A percentile compares a stretch with the other conserved stretches of the same genome.
phyloP scores from a whole-genome alignment of 2,329 filamentous ascomycete species.

The Ustilaginoidea virens region DNA sequence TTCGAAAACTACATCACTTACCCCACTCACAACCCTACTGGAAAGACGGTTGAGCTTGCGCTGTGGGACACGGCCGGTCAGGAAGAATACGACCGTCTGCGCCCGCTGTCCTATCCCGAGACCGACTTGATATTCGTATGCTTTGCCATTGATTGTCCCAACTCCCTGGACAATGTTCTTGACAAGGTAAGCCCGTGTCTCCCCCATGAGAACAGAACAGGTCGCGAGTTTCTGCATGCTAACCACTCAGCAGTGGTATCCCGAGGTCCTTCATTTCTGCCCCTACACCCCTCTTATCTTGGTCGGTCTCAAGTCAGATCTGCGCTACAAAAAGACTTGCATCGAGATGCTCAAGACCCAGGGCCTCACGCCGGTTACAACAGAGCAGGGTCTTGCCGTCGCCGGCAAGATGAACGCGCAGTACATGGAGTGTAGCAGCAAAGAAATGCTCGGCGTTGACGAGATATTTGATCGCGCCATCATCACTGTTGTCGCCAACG shows the following conservation, averaged over 20 bases:
- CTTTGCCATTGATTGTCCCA: constrained; percentile 97
- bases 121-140: constrained; percentile 97
- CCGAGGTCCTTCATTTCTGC: constrained; percentile 97
- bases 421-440: constrained; percentile 98
- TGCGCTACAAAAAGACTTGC: constrained; percentile 88
- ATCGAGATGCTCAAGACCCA: constrained; percentile 98
- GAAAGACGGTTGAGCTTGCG: constrained; percentile 91
- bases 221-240: constrained; percentile 3
- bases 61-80: constrained; percentile 98
- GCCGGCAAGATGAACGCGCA: constrained; percentile 86
- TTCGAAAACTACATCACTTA: constrained; percentile 99
- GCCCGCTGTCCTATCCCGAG: constrained; percentile 92
- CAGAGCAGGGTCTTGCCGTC: constrained; percentile 75
- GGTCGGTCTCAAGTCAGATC: constrained; percentile 90
- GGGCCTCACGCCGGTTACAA: constrained; percentile 85
- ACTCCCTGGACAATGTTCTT: constrained; percentile 94
- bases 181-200: constrained; percentile 58
- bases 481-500: constrained; percentile 73
- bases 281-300: constrained; percentile 93
- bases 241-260: constrained; percentile 63
- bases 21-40: constrained; percentile 70
- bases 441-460: constrained; percentile 90
- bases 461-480: constrained; percentile 93
- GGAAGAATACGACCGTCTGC: constrained; percentile 93
- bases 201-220: neutral